Percentiles rank a stretch among this genome's conserved stretches.
These are phyloP conservation scores for Mycosarcoma mackinlayi DNA, from an alignment of 1,284 basidiomycete genomes.

Conservation along the genomic window DNA sequence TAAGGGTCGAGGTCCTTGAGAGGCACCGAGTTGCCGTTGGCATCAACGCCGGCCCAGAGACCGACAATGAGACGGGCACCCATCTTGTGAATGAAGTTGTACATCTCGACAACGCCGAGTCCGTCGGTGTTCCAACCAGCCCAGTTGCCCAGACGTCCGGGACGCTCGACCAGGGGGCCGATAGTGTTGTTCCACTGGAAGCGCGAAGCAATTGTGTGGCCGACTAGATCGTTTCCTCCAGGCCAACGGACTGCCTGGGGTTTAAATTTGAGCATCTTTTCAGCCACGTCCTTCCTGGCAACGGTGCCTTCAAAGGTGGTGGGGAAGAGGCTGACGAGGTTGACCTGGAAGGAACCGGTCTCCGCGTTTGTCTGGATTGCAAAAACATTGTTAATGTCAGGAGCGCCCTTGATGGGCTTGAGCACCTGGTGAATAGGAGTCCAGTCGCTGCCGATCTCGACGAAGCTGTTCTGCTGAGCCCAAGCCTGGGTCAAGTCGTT, in stretches of 20 bases:
- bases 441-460: slow-evolving; percentile 37
- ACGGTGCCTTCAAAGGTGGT: slow-evolving; percentile 41
- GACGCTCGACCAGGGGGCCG: slow-evolving; percentile 71
- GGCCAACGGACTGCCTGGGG: slow-evolving; percentile 78
- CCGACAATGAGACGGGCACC: slow-evolving; percentile 74
- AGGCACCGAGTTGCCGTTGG: slow-evolving; percentile 68
- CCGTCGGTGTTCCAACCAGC: slow-evolving; percentile 70
- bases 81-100: slow-evolving; percentile 76
- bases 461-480: neutral
- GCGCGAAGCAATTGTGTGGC: slow-evolving; percentile 71
- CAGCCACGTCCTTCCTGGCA: slow-evolving; percentile 73
- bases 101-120: slow-evolving; percentile 75
- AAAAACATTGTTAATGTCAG: slow-evolving; percentile 51
- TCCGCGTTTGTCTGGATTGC: slow-evolving; percentile 34
- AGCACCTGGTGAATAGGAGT: slow-evolving; percentile 20
- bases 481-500: slow-evolving; percentile 15
- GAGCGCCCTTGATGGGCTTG: slow-evolving; percentile 6
- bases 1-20: slow-evolving; percentile 74
- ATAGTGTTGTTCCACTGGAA: slow-evolving; percentile 79
- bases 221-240: slow-evolving; percentile 74
- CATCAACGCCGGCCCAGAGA: slow-evolving; percentile 74
- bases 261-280: slow-evolving; percentile 74
- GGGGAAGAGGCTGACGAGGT: slow-evolving; percentile 55
- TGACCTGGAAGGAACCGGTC: slow-evolving; percentile 38
- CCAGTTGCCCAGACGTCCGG: slow-evolving; percentile 74